Evolutionary conservation across 2,329 filamentous ascomycete genomes (phyloP).

Genomic region (Bertia moriformis): DNA sequence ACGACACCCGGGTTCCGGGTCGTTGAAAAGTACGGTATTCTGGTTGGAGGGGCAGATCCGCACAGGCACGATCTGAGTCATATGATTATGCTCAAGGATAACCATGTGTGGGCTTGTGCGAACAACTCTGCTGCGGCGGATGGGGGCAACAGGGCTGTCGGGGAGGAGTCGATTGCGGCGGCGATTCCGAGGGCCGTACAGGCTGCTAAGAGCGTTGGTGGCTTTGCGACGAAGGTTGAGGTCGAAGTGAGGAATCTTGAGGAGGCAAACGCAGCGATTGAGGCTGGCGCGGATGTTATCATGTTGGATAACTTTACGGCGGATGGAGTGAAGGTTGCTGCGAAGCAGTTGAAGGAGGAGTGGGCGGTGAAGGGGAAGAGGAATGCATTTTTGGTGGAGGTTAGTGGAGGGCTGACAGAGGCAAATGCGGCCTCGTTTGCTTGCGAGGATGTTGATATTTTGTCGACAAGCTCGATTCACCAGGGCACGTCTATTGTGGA

Average conservation of each 20-base stretch:
- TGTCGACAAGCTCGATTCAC: constrained; percentile 53
- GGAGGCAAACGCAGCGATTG: constrained; percentile 48
- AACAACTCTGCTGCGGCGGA: constrained; percentile 9
- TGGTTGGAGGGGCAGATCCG: constrained; percentile 48
- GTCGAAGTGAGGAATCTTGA: constrained; percentile 47
- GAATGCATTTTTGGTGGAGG: constrained; percentile 40
- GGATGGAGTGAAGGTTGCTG: constrained; percentile 37
- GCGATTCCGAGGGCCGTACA: constrained; percentile 44
- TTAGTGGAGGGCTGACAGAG: constrained; percentile 49
- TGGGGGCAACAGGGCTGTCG: constrained; percentile 6
- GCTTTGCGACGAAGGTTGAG: constrained; percentile 51
- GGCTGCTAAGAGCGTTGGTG: constrained; percentile 45
- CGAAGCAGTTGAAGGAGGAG: constrained; percentile 37
- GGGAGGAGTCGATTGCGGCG: constrained; percentile 18
- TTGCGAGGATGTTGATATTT: constrained; percentile 45
- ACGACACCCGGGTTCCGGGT: constrained; percentile 52
- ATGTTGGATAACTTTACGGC: constrained; percentile 55
- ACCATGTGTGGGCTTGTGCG: constrained; percentile 48
- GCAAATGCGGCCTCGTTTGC: constrained; percentile 42
- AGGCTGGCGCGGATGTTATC: constrained; percentile 48
- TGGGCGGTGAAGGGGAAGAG: constrained; percentile 26
- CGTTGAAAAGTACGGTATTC: constrained; percentile 55
- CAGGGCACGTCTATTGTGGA: constrained; percentile 51
- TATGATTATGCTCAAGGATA: constrained; percentile 60
- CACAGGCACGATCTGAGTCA: constrained; percentile 48